phyloP scores from a whole-genome alignment of 257 asterid genomes.

The Cordia subcordata region DNA sequence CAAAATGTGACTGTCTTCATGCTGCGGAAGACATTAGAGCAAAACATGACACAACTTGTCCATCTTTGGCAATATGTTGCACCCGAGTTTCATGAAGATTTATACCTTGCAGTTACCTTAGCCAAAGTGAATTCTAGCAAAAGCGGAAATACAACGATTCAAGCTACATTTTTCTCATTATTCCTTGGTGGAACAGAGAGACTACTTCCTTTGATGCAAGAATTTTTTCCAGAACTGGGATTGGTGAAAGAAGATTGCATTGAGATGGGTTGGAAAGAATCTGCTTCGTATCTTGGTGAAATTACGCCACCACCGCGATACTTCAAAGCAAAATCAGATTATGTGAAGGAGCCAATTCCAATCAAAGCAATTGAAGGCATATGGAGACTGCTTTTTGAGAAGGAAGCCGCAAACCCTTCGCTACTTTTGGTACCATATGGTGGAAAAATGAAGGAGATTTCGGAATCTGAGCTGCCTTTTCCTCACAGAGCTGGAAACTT shows the following conservation, averaged over 20 bases:
- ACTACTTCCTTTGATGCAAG: constrained; percentile 30
- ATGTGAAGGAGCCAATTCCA: constrained; percentile 28
- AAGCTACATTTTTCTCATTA: constrained; percentile 24
- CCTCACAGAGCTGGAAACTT: constrained; percentile 13
- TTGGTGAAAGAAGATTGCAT: constrained; percentile 20
- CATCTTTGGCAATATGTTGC: constrained; percentile 41
- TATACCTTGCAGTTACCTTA: constrained; percentile 20
- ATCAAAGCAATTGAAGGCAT: constrained; percentile 21
- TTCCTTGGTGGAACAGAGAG: constrained; percentile 29
- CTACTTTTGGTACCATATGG: constrained; percentile 10
- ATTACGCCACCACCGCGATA: background rate
- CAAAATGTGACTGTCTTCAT: constrained; percentile 31
- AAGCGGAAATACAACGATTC: constrained; percentile 15
- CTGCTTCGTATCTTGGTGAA: constrained; percentile 16
- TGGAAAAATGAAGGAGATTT: constrained; percentile 4
- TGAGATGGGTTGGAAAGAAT: constrained; percentile 44
- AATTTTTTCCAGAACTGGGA: constrained; percentile 38
- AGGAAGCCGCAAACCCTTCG: background rate
- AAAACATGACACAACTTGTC: constrained; percentile 36
- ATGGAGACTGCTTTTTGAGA: constrained; percentile 22
- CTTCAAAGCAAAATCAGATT: constrained; percentile 41
- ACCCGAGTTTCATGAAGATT: constrained; percentile 27
- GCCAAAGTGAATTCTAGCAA: constrained; percentile 5
- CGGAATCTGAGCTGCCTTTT: constrained; percentile 8
- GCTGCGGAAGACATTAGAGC: constrained; percentile 24